Evolutionary conservation across 2,329 filamentous ascomycete species (phyloP).

Genomic region (Trichoderma oligosporum): DNA sequence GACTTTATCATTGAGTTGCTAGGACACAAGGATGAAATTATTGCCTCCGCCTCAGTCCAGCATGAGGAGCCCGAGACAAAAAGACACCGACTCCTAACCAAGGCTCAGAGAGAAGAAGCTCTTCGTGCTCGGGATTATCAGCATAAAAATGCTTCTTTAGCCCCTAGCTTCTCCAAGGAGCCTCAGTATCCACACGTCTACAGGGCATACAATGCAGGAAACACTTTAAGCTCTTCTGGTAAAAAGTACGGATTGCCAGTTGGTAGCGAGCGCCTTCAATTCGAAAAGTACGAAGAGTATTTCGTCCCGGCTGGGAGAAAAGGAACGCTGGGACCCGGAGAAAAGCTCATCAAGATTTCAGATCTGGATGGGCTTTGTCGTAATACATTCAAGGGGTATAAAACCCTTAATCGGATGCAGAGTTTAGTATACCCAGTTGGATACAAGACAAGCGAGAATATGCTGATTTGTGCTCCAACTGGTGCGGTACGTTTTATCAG

Average conservation of each 20-base stretch:
- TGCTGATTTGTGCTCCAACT: constrained; percentile 96
- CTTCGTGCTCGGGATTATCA: constrained; percentile 71
- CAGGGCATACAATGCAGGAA: constrained; percentile 76
- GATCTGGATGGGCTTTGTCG: constrained; percentile 86
- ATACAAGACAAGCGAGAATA: constrained; percentile 94
- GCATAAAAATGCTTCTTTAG: constrained; percentile 74
- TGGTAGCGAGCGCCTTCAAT: constrained; percentile 67
- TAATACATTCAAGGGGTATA: constrained; percentile 92
- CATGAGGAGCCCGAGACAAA: constrained; percentile 32
- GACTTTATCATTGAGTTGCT: constrained; percentile 93
- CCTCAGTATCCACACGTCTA: constrained; percentile 92
- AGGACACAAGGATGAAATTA: constrained; percentile 66
- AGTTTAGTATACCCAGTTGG: constrained; percentile 93
- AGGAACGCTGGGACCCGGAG: constrained; percentile 66
- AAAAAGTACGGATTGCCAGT: constrained; percentile 77
- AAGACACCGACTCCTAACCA: constrained; percentile 61
- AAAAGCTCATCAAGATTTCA: constrained; percentile 72
- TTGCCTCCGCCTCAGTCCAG: constrained; percentile 42
- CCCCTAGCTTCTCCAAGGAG: constrained; percentile 66
- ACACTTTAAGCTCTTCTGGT: constrained; percentile 74
- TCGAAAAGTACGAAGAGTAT: constrained; percentile 83
- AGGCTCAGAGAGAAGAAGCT: constrained; percentile 72
- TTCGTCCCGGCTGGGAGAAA: constrained; percentile 78
- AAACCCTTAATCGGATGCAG: constrained; percentile 94
- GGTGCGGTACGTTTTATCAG: constrained; percentile 63